phyloP scores from a whole-genome alignment of 331 rosid species.

The Phaseolus coccineus region DNA sequence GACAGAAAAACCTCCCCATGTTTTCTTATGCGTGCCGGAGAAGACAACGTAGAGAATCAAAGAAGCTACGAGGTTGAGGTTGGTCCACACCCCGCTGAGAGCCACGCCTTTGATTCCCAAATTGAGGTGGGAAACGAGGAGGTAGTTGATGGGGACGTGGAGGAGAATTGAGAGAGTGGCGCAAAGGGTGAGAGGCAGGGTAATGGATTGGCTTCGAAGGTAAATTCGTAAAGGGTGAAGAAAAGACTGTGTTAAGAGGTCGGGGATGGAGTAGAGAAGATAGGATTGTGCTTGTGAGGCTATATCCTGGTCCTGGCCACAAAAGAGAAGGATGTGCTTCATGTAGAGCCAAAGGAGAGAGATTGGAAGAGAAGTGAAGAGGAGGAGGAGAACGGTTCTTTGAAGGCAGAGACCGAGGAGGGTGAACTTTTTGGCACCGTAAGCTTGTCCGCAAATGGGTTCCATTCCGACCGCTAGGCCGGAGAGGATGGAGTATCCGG shows the following conservation, averaged over 20 bases:
- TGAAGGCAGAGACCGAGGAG: slow-evolving; percentile 84
- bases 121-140: slow-evolving; percentile 66
- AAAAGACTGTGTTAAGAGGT: slow-evolving; percentile 79
- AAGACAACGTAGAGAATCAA: slow-evolving; percentile 64
- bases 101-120: slow-evolving; percentile 85
- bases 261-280: slow-evolving; percentile 86
- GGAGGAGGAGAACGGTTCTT: slow-evolving; percentile 69
- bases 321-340: slow-evolving; percentile 67
- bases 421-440: slow-evolving; percentile 74
- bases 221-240: slow-evolving; percentile 88
- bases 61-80: slow-evolving; percentile 77
- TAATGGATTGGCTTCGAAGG: slow-evolving; percentile 82
- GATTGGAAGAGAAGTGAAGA: slow-evolving; percentile 68
- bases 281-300: slow-evolving; percentile 74
- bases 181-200: slow-evolving; percentile 86
- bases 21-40: slow-evolving; percentile 65
- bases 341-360: slow-evolving; percentile 82
- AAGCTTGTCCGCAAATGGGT: slow-evolving; percentile 94
- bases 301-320: slow-evolving; percentile 75
- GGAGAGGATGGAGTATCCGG: slow-evolving; percentile 92
- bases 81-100: slow-evolving; percentile 75
- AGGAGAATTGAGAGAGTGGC: slow-evolving; percentile 72
- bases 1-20: slow-evolving; percentile 80
- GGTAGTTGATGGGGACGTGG: slow-evolving; percentile 80
- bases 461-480: slow-evolving; percentile 97